Evolutionary conservation across 2,329 filamentous ascomycete species (phyloP).

Genomic region (Monosporascus sp.): DNA sequence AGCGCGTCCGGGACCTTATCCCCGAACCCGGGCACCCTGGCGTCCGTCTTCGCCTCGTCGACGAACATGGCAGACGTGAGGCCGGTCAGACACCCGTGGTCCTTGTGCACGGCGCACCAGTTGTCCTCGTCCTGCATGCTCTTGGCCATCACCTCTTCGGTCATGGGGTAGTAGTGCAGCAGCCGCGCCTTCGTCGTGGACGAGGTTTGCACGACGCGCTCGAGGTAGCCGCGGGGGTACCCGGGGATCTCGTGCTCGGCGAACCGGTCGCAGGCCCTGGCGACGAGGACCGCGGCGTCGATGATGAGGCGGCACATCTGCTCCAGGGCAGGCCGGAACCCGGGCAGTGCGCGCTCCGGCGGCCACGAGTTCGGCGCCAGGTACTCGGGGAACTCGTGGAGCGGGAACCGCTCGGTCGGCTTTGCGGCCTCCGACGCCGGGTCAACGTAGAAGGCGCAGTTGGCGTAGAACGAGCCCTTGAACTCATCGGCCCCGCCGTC

Average conservation of each 20-base stretch:
- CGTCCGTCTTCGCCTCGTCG: constrained; percentile 55
- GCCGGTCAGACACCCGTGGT: constrained; percentile 90
- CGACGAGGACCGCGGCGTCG: constrained; percentile 82
- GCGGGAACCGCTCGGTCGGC: constrained; percentile 52
- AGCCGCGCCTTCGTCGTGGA: constrained; percentile 86
- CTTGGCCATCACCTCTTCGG: constrained; percentile 27
- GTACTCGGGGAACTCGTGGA: constrained; percentile 75
- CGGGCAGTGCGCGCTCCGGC: constrained; percentile 58
- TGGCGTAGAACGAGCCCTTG: constrained; percentile 81
- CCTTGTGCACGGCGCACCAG: constrained; percentile 89
- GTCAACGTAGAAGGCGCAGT: constrained; percentile 73
- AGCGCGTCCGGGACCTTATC: constrained; percentile 27
- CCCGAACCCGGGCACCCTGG: constrained; percentile 30
- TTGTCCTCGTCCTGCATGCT: constrained; percentile 60
- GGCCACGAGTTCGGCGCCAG: constrained; percentile 91
- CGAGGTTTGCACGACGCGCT: constrained; percentile 79
- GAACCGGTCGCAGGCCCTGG: constrained; percentile 82
- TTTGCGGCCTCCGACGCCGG: constrained; percentile 54
- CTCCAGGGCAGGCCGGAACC: constrained; percentile 69
- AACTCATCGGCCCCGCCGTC: constrained; percentile 72
- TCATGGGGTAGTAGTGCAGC: constrained; percentile 83
- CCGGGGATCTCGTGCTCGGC: constrained; percentile 71
- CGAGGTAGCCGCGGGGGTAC: constrained; percentile 74
- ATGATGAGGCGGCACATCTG: constrained; percentile 79
- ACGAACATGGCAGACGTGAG: constrained; percentile 95